These are phyloP conservation scores for Glarea lozoyensis DNA, from an alignment of 495 filamentous ascomycete genomes.

Conservation along the genomic window DNA sequence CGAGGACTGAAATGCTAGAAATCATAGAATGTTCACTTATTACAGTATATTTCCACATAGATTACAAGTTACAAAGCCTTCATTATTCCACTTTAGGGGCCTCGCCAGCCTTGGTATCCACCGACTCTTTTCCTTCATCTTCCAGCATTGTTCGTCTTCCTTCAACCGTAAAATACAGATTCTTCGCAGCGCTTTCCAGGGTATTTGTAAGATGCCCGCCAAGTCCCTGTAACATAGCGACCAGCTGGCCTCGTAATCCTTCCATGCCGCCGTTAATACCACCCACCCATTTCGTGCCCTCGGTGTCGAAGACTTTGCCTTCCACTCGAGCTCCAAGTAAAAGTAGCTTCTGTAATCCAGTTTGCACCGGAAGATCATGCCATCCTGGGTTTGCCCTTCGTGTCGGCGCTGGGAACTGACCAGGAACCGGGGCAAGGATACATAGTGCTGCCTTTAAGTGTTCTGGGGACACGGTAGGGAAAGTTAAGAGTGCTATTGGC, in stretches of 20 bases:
- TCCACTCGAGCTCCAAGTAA: slow-evolving; percentile 76
- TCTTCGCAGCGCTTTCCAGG: slow-evolving; percentile 69
- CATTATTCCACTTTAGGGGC: slow-evolving; percentile 21
- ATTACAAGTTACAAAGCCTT: slow-evolving; percentile 17
- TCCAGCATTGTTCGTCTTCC: slow-evolving; percentile 74
- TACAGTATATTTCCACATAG: no score
- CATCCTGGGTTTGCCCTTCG: slow-evolving; percentile 68
- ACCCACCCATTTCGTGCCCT: slow-evolving; percentile 74
- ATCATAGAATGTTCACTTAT: no score
- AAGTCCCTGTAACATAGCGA: slow-evolving; percentile 64
- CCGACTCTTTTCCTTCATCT: slow-evolving; percentile 40
- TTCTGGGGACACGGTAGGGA: slow-evolving; percentile 72
- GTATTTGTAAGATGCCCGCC: slow-evolving; percentile 62
- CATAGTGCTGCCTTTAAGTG: slow-evolving; percentile 72
- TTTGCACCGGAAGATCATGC: slow-evolving; percentile 66
- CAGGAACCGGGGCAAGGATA: slow-evolving; percentile 59
- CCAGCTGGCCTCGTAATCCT: slow-evolving; percentile 71
- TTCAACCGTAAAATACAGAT: slow-evolving; percentile 77
- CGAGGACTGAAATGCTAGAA: no score
- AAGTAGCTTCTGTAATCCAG: slow-evolving; percentile 76
- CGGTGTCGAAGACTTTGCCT: slow-evolving; percentile 72
- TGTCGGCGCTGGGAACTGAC: slow-evolving; percentile 67
- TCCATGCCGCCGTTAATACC: slow-evolving; percentile 77
- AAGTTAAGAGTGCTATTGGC: slow-evolving; percentile 68
- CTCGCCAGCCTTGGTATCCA: slow-evolving; percentile 26